Evolutionary conservation across 345 rosid species (phyloP).

Genomic region (Citrus medica): DNA sequence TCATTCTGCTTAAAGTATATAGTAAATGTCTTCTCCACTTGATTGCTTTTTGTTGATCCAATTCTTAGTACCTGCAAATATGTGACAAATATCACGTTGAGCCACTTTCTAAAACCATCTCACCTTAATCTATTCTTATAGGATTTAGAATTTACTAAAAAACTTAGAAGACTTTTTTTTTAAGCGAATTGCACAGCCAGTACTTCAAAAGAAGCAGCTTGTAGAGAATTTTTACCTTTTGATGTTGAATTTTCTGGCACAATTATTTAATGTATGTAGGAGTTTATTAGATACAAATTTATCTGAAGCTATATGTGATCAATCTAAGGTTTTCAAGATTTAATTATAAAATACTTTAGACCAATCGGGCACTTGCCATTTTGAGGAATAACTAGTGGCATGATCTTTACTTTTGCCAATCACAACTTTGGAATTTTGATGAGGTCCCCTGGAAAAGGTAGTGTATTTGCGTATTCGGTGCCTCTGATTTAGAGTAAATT

Average conservation of each 20-base stretch:
- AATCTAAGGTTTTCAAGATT: neutral
- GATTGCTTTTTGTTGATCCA: neutral
- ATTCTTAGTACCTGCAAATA: neutral
- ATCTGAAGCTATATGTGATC: neutral
- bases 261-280: neutral
- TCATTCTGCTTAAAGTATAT: neutral
- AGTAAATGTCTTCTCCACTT: neutral
- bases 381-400: neutral
- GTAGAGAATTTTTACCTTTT: neutral
- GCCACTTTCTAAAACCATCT: neutral
- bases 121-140: neutral
- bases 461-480: neutral
- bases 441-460: neutral
- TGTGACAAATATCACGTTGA: neutral
- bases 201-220: neutral
- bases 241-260: neutral
- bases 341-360: neutral
- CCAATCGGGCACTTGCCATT: neutral
- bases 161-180: neutral
- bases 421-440: neutral
- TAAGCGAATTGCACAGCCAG: neutral
- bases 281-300: neutral
- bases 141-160: neutral
- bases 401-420: neutral
- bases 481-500: neutral